Base-by-base conservation (phyloP, 192 early-diverging fungal species). In the Backusella morwellensis region DNA sequence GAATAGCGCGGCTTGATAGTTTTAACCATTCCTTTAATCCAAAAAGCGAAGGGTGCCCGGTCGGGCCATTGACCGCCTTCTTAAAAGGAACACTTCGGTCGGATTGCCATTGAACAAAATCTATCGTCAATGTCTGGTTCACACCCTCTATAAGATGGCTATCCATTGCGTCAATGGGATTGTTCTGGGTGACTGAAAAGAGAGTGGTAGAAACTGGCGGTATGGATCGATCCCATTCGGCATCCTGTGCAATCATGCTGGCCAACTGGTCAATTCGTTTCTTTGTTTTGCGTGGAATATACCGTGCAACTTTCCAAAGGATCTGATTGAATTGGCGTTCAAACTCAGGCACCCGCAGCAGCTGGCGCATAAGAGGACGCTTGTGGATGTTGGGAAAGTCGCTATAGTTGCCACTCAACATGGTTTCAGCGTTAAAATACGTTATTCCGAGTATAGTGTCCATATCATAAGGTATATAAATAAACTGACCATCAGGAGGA, bases 391-490 rank as follows among this genome's bases (percentile, higher is more conserved):
- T 41, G 12, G 68, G 68, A 35, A 70, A 70, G 17, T 70, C 68
- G 3, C n/a, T 40, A 41, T 70, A 70, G 35, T 70, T 70, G 21
- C 68, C 68, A 11, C 35, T 70, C 9, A 41, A 23, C 68, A 70
- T 70, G 14, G 68, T 3, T 11, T 63, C 26, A 8, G 56, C 3
- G n/a, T 63, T 29, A 14, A 63, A 63, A 63, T 63, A 63, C 11
- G 56, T 63, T 23, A 14, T 63, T 29, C 68, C 68, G 6, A 70
- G 35, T 12, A 21, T 70, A 21, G 19, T 40, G 11, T 70, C 68
- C n/a, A 70, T 36, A 70, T 70, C 68, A 70, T 36, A 70, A 36
- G 68, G 68, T 4, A 70, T 23, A n/a, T 38, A 70, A 23, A 70
- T 7, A 21, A 40, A 70, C 5, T 26, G 14, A 8, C n/a, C 35